phyloP scores from a whole-genome alignment of 306 rosid genomes.

The Medicago truncatula region DNA sequence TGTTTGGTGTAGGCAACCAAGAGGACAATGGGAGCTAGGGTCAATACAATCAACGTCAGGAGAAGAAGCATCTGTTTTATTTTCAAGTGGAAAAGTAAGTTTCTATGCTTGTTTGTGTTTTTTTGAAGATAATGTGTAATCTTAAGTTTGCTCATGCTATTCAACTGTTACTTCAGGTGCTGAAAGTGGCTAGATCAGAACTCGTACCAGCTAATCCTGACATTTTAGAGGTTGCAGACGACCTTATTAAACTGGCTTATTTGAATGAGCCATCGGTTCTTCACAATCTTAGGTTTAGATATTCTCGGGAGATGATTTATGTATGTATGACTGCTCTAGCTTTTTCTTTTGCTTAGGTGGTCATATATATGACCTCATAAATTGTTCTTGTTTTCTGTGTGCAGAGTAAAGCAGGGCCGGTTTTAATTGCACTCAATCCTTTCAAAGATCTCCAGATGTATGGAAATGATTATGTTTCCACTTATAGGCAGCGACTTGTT shows the following conservation, averaged over 20 bases:
- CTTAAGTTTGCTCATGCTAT: constrained; percentile 40
- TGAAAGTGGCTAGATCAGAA: constrained; percentile 66
- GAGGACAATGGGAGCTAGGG: constrained; percentile 75
- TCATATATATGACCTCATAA: constrained; percentile 41
- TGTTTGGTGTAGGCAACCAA: constrained; percentile 85
- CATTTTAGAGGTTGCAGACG: constrained; percentile 72
- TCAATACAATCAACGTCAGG: constrained; percentile 66
- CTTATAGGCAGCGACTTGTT: constrained; percentile 58
- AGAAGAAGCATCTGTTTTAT: constrained; percentile 62
- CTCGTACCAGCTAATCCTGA: constrained; percentile 90
- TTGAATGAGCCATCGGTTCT: constrained; percentile 91
- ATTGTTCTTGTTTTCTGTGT: constrained; percentile 43
- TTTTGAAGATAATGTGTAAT: constrained; percentile 27
- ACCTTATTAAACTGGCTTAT: constrained; percentile 83
- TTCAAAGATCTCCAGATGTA: constrained; percentile 64
- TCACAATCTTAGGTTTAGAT: constrained; percentile 73
- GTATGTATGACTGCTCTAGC: constrained; percentile 60
- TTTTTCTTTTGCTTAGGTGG: constrained; percentile 27
- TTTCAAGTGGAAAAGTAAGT: constrained; percentile 79
- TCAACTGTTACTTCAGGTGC: constrained; percentile 61
- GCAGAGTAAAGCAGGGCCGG: constrained; percentile 95
- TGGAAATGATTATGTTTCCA: constrained; percentile 63
- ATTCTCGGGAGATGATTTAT: constrained; percentile 74
- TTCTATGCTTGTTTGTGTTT: constrained; percentile 30
- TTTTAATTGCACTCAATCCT: constrained; percentile 85